Conservation (phyloP, 441 rosid genomes). For the Aleurites moluccanus region DNA sequence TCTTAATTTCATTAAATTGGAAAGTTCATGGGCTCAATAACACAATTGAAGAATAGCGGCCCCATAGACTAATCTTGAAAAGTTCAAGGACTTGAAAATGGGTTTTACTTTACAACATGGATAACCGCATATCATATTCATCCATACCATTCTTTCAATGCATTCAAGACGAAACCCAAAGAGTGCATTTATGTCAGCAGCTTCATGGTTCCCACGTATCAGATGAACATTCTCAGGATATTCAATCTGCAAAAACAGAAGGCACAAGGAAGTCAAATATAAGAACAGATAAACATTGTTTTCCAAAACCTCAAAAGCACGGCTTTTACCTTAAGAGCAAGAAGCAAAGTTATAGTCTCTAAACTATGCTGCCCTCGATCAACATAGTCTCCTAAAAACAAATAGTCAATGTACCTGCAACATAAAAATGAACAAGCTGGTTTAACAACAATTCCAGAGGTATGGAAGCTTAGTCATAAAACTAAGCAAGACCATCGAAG, state of each 20-base stretch:
- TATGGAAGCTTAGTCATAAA: neutral
- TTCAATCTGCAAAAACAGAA: conserved; percentile 68
- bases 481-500: neutral
- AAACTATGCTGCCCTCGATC: conserved; percentile 99
- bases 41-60: neutral
- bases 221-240: conserved; percentile 94
- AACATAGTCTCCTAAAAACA: conserved; percentile 97
- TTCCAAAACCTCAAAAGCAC: conserved; percentile 26
- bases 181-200: conserved; percentile 98
- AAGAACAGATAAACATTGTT: conserved; percentile 23
- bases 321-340: conserved; percentile 94
- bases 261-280: conserved; percentile 27
- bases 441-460: conserved; percentile 23
- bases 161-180: conserved; percentile 99
- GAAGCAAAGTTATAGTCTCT: conserved; percentile 96
- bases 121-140: conserved; percentile 6
- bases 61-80: neutral
- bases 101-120: neutral
- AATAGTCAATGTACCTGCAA: conserved; percentile 89
- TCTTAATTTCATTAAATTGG: neutral
- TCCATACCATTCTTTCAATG: conserved; percentile 92
- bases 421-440: conserved; percentile 17
- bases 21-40: neutral
- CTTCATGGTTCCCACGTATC: conserved; percentile 99
- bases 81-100: neutral